Base-by-base conservation (phyloP, 1,284 basidiomycete species). In the Quambalaria eucalypti region DNA sequence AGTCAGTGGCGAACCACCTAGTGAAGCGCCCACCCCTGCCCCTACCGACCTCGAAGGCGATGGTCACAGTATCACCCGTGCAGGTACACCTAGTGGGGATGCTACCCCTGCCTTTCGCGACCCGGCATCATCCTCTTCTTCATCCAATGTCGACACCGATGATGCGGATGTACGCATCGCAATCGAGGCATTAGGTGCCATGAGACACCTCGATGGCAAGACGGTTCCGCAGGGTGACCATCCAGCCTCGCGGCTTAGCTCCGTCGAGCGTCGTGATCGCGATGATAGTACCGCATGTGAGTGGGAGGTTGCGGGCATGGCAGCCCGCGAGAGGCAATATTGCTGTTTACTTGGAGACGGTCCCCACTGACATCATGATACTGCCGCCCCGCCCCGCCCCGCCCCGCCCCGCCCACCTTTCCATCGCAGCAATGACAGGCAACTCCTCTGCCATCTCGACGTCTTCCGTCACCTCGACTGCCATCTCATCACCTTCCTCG, bases 121-220 rank as follows among this genome's bases (percentile, higher is more conserved):
- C n/a, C n/a, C n/a, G n/a, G n/a, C n/a, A n/a, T n/a, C n/a, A n/a
- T n/a, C n/a, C n/a, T n/a, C n/a, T n/a, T n/a, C n/a, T n/a, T n/a
- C n/a, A n/a, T n/a, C n/a, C n/a, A 19, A 25, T 26, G 25, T 23
- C 9, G 59, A 68, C 26, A 62, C 62, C 29, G 64, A 66, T 50
- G 64, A 64, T 36, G 63, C 65, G 52, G 67, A 66, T n/a, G 67
- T 69, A 7, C 57, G 58, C 40, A 66, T 66, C 28, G 67, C 67
- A 48, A 65, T 69, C 56, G 64, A 68, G 63, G 67, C 64, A 2
- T 50, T 68, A 25, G 66, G 66, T 14, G 66, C 64, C 29, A 68
- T 68, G 66, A 66, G 65, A 56, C 58, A 63, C 30, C 60, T 68
- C 26, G 66, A 68, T 46, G 66, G 64, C n/a, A 54, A 40, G 1